Evolutionary conservation across 1,139 yeast genomes (phyloP).

Genomic region (Diutina pseudorugosa): DNA sequence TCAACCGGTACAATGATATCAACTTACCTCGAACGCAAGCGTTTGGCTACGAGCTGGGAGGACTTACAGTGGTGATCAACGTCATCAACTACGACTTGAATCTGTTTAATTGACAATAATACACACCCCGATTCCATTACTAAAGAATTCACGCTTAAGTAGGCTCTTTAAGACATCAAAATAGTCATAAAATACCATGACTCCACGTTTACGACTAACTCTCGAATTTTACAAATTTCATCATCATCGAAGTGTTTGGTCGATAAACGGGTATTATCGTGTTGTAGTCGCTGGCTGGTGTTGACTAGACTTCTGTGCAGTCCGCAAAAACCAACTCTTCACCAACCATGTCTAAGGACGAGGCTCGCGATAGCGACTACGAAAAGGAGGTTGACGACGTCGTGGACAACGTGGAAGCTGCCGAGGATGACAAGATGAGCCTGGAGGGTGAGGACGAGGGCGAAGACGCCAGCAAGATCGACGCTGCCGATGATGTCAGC

Average conservation of each 20-base stretch:
- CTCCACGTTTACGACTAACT: too few species aligned
- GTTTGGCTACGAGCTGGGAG: slow-evolving; percentile 1
- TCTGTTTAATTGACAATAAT: slow-evolving; percentile 1
- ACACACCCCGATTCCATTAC: too few species aligned
- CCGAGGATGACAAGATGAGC: not conserved
- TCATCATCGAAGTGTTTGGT: too few species aligned
- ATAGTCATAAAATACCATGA: too few species aligned
- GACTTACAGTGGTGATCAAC: not conserved
- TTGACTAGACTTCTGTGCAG: not conserved
- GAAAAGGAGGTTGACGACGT: slow-evolving; percentile 13
- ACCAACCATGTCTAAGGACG: not conserved
- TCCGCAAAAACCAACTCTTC: not conserved
- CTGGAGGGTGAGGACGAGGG: slow-evolving; percentile 6
- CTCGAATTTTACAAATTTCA: too few species aligned
- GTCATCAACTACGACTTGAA: not conserved
- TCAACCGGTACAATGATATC: slow-evolving; percentile 1
- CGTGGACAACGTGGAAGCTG: slow-evolving; percentile 5
- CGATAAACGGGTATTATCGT: too few species aligned
- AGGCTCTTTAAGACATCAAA: too few species aligned
- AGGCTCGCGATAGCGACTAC: slow-evolving; percentile 12
- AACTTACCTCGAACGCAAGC: slow-evolving; percentile 1
- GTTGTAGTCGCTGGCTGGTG: not conserved
- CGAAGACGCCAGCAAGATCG: slow-evolving; percentile 6
- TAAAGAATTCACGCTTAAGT: too few species aligned
- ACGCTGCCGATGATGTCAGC: slow-evolving; percentile 12